These are phyloP conservation scores for Boletus reticuloceps DNA, from an alignment of 768 basidiomycete species.

Conservation along the genomic window DNA sequence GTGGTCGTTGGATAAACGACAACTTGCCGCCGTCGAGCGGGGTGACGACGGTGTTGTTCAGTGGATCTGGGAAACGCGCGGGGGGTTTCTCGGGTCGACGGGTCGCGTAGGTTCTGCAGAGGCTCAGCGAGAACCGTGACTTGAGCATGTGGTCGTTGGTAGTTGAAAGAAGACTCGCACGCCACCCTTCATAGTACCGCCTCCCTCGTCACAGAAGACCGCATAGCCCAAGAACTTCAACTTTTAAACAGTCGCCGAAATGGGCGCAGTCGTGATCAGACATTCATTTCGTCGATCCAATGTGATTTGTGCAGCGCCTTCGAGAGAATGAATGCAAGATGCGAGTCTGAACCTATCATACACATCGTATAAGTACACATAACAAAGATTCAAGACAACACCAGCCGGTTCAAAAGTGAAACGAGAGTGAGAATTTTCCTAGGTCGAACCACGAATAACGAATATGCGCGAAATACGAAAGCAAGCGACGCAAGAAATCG, in stretches of 20 bases:
- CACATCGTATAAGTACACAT: constrained; percentile 31
- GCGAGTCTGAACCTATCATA: constrained; percentile 16
- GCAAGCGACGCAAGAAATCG: constrained; percentile 23
- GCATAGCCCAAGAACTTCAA: too few relatives aligned
- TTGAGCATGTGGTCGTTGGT: constrained; percentile 16
- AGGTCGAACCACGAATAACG: background rate
- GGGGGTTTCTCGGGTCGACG: constrained; percentile 41
- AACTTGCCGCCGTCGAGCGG: constrained; percentile 51
- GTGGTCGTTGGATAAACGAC: constrained; percentile 85
- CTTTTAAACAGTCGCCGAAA: too few relatives aligned
- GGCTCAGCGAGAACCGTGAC: constrained; percentile 7
- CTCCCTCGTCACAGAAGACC: too few relatives aligned
- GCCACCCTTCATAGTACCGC: too few relatives aligned
- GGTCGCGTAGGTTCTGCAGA: constrained; percentile 42
- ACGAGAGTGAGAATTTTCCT: constrained; percentile 2
- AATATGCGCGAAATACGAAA: constrained; percentile 22
- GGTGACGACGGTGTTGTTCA: constrained; percentile 50
- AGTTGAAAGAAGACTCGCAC: too few relatives aligned
- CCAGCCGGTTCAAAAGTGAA: background rate
- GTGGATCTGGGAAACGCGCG: constrained; percentile 56
- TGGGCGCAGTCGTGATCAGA: too few relatives aligned
- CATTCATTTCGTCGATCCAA: too few relatives aligned
- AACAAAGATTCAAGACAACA: constrained; percentile 18
- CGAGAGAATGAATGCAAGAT: constrained; percentile 5
- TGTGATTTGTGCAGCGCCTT: too few relatives aligned